These are phyloP conservation scores for Thyridium curvatum DNA, from an alignment of 2,329 filamentous ascomycete species.

Conservation along the genomic window DNA sequence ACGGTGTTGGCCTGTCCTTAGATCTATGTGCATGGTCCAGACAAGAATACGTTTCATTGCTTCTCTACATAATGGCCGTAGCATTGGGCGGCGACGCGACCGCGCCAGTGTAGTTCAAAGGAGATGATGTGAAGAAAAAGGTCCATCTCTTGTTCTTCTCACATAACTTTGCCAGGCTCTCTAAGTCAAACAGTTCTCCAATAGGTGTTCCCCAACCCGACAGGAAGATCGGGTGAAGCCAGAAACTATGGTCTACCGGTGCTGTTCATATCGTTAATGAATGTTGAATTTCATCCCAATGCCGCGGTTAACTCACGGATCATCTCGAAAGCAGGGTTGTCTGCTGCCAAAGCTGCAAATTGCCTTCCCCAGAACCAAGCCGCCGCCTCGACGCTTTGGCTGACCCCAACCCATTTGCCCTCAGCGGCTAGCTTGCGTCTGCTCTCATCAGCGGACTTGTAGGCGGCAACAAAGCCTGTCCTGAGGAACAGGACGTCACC, in stretches of 20 bases:
- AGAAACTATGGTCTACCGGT: background rate
- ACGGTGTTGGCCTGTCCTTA: no score
- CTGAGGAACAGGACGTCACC: slow-evolving; percentile 31
- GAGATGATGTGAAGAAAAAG: slow-evolving; percentile 7
- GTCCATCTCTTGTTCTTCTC: slow-evolving; percentile 1
- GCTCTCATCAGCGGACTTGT: no score
- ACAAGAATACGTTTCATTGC: no score
- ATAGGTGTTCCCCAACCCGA: slow-evolving; percentile 13
- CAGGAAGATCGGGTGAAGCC: slow-evolving; percentile 14
- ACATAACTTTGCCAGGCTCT: slow-evolving; percentile 10
- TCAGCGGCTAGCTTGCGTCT: no score
- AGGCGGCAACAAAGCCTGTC: slow-evolving; percentile 13
- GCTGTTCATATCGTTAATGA: background rate
- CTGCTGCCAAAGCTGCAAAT: no score
- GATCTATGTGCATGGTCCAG: no score
- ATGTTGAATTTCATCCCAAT: no score
- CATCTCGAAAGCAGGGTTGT: no score
- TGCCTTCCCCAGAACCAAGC: no score
- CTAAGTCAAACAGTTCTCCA: slow-evolving; percentile 16
- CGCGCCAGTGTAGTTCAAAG: slow-evolving; percentile 4
- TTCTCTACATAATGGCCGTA: slow-evolving; percentile 5
- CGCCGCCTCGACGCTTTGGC: no score
- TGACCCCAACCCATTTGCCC: no score
- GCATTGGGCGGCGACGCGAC: slow-evolving; percentile 7
- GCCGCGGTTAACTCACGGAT: no score